phyloP scores from a whole-genome alignment of 371 early-diverging fungal species.

The Syncephalastrum monosporum region DNA sequence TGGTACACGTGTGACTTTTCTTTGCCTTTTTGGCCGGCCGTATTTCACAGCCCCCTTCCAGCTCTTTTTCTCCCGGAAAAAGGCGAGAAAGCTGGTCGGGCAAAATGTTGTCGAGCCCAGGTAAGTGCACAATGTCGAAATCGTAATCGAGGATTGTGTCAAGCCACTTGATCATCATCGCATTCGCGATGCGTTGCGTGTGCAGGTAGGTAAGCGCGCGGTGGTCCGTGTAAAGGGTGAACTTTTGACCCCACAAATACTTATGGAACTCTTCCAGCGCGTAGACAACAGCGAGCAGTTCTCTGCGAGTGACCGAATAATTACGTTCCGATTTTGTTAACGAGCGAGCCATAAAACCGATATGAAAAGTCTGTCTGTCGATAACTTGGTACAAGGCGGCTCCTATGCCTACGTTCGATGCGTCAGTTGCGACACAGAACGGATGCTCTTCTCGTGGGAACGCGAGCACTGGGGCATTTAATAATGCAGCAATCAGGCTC shows the following conservation, averaged over 20 bases:
- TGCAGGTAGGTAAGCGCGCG: constrained; percentile 17
- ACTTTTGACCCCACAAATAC: constrained; percentile 11
- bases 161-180: constrained; percentile 28
- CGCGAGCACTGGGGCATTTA: too few species aligned
- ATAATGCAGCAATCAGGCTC: too few species aligned
- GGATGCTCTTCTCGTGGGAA: too few species aligned
- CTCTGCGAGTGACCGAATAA: constrained; percentile 23
- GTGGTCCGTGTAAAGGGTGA: constrained; percentile 22
- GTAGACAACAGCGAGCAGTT: constrained; percentile 18
- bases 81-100: constrained; percentile 20
- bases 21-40: too few species aligned
- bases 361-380: constrained; percentile 9
- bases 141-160: constrained; percentile 22
- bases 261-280: constrained; percentile 22
- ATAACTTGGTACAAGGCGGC: constrained; percentile 26
- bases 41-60: constrained; percentile 10
- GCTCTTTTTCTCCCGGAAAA: constrained; percentile 7
- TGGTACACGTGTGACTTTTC: too few species aligned
- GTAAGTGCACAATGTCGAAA: constrained; percentile 22
- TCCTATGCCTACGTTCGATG: constrained; percentile 37
- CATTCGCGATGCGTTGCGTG: constrained; percentile 18
- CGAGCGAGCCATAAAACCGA: constrained; percentile 17
- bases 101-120: constrained; percentile 21
- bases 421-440: constrained; percentile 41
- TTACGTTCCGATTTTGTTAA: constrained; percentile 25